Percentiles rank a stretch among this genome's conserved stretches.
phyloP scores from a whole-genome alignment of 1,284 basidiomycete genomes.

The Rhodotorula sp. region DNA sequence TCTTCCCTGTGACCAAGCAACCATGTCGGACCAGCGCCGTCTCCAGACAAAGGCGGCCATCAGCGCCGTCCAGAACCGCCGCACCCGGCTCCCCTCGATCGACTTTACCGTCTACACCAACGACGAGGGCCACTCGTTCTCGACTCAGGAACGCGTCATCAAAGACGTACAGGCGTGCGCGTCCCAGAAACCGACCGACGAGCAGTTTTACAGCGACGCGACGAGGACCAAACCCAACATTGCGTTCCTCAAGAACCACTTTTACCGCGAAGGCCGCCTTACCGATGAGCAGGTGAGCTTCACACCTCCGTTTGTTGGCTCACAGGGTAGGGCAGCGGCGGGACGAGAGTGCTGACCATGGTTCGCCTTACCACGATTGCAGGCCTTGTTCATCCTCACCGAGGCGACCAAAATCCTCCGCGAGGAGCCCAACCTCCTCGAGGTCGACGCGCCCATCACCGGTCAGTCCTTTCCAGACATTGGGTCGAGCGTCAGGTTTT shows the following conservation, averaged over 20 bases:
- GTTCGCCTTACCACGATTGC: slow-evolving; percentile 44
- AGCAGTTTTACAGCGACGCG: slow-evolving; percentile 84
- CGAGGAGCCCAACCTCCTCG: slow-evolving; percentile 81
- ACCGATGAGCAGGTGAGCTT: slow-evolving; percentile 36
- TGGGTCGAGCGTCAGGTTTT: too few relatives aligned
- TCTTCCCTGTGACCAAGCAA: not conserved
- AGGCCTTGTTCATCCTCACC: slow-evolving; percentile 81
- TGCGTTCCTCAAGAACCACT: slow-evolving; percentile 97
- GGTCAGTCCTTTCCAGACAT: slow-evolving; percentile 58
- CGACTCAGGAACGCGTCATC: slow-evolving; percentile 52
- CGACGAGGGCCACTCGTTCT: slow-evolving; percentile 51
- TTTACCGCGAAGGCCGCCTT: slow-evolving; percentile 85
- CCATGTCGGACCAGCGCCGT: slow-evolving; percentile 14
- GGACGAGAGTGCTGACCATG: too few relatives aligned
- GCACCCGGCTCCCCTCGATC: slow-evolving; percentile 38
- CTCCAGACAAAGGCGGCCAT: slow-evolving; percentile 32
- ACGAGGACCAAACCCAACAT: slow-evolving; percentile 88
- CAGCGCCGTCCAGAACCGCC: slow-evolving; percentile 24
- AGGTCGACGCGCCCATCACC: slow-evolving; percentile 91
- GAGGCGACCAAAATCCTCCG: slow-evolving; percentile 70
- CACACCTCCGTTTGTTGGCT: not conserved
- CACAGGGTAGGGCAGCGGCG: too few relatives aligned
- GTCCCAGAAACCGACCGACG: slow-evolving; percentile 84
- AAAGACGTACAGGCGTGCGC: slow-evolving; percentile 89
- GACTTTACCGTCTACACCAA: slow-evolving; percentile 52